Conservation (phyloP, 352 stramenopile genomes). For the Globisporangium paroecandrum region DNA sequence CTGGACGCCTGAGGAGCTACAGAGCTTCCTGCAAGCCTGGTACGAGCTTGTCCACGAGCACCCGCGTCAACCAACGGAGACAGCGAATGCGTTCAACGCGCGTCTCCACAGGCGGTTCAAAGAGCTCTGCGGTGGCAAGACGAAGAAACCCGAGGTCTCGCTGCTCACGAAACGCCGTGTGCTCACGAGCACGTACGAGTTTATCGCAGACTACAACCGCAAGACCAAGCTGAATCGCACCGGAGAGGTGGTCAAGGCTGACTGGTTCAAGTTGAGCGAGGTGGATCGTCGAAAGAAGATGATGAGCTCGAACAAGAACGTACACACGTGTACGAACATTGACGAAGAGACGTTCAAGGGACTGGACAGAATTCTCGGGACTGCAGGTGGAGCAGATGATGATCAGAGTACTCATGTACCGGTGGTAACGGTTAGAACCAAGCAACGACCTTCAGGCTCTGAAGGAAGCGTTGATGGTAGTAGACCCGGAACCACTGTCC, state of each 20-base stretch:
- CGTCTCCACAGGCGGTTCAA: constrained; percentile 11
- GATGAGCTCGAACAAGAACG: constrained; percentile 2
- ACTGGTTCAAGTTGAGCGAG: constrained; percentile 13
- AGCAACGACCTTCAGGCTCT: not conserved
- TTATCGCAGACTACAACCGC: constrained; percentile 15
- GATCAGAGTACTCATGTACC: not conserved
- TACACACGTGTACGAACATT: constrained; percentile 8
- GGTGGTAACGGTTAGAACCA: not conserved
- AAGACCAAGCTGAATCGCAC: not conserved
- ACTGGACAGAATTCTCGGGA: not conserved
- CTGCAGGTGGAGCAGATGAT: not conserved
- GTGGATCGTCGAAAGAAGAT: constrained; percentile 7
- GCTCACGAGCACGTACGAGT: constrained; percentile 16
- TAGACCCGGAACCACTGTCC: not conserved
- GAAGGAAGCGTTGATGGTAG: not conserved
- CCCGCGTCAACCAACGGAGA: constrained; percentile 4
- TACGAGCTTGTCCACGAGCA: constrained; percentile 5
- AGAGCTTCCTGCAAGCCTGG: constrained; percentile 13
- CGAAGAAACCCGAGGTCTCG: constrained; percentile 16
- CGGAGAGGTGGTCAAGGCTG: not conserved
- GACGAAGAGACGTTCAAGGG: constrained; percentile 10
- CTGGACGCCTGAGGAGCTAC: constrained; percentile 12
- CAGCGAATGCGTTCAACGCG: constrained; percentile 5
- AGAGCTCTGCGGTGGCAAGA: constrained; percentile 6
- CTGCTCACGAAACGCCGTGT: constrained; percentile 15